Percentiles rank a stretch among this genome's conserved stretches.
Conservation (phyloP, 2,329 filamentous ascomycete genomes). For the Intubia oerlemansii region DNA sequence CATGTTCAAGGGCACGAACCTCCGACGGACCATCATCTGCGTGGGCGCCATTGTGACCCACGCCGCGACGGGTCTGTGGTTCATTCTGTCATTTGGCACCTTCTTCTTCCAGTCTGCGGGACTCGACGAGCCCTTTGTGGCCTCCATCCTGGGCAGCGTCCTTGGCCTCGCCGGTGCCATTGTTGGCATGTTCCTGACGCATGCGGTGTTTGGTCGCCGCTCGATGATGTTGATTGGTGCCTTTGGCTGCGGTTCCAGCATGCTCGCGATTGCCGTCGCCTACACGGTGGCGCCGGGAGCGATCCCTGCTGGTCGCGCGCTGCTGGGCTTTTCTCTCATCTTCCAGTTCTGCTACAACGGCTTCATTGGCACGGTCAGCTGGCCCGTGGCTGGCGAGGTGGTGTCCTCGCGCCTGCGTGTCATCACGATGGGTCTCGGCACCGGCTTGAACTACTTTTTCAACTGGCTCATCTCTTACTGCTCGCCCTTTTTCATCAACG, state of each 20-base stretch:
- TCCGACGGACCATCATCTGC: slow-evolving; percentile 10
- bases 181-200: slow-evolving; percentile 7
- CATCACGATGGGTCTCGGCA: slow-evolving; percentile 16
- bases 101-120: slow-evolving; percentile 12
- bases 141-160: slow-evolving; percentile 7
- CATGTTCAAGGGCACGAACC: slow-evolving; percentile 9
- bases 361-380: slow-evolving; percentile 13
- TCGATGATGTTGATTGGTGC: slow-evolving; percentile 10
- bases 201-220: slow-evolving; percentile 9
- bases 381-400: slow-evolving; percentile 14
- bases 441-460: slow-evolving; percentile 16
- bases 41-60: slow-evolving; percentile 9
- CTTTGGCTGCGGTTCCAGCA: slow-evolving; percentile 6
- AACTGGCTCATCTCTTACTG: slow-evolving; percentile 17
- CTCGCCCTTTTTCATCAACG: slow-evolving; percentile 22
- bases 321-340: slow-evolving; percentile 9
- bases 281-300: slow-evolving; percentile 8
- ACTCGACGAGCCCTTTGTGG: slow-evolving; percentile 8
- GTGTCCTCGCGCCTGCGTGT: slow-evolving; percentile 14
- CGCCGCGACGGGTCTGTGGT: slow-evolving; percentile 11
- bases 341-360: slow-evolving; percentile 8
- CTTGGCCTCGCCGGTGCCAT: slow-evolving; percentile 7
- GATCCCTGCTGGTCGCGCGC: slow-evolving; percentile 6
- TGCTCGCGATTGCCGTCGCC: slow-evolving; percentile 9
- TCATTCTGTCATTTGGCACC: slow-evolving; percentile 11